phyloP scores from a whole-genome alignment of 2,329 filamentous ascomycete genomes.

The Cladosporium sp. region DNA sequence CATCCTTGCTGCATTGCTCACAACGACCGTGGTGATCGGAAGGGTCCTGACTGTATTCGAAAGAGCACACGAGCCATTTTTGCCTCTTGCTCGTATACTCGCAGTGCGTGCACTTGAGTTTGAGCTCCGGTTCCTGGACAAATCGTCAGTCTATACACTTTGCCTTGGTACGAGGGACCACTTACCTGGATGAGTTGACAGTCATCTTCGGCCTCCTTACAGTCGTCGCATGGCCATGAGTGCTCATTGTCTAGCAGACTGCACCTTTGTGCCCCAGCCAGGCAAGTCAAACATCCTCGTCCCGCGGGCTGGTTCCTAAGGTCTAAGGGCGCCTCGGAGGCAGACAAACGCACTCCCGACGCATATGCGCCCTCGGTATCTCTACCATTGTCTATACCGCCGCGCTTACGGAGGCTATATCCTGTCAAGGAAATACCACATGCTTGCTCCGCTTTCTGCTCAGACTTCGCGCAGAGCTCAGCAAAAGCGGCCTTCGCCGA shows the following conservation, averaged over 20 bases:
- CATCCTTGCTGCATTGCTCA: conserved; percentile 36
- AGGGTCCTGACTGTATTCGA: conserved; percentile 26
- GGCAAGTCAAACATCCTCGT: conserved; percentile 39
- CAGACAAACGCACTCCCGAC: background rate
- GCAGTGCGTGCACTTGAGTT: conserved; percentile 41
- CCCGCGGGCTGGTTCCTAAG: conserved; percentile 32
- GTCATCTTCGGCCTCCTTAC: conserved; percentile 35
- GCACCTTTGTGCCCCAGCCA: conserved; percentile 35
- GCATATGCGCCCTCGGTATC: background rate
- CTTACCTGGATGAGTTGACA: conserved; percentile 40
- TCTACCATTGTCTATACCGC: background rate
- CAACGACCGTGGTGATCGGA: conserved; percentile 28
- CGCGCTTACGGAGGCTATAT: conserved; percentile 22
- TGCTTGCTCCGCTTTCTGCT: background rate
- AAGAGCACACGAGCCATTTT: conserved; percentile 39
- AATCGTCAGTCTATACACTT: background rate
- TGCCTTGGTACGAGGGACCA: background rate
- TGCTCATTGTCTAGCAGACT: conserved; percentile 39
- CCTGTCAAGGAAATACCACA: conserved; percentile 19
- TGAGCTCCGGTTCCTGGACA: conserved; percentile 31
- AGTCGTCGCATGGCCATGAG: conserved; percentile 43
- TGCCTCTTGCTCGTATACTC: conserved; percentile 24
- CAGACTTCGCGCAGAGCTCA: background rate
- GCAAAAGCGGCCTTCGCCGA: background rate
- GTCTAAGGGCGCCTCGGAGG: conserved; percentile 19